Evolutionary conservation across 2,329 filamentous ascomycete genomes (phyloP), one percentile per base, ranked within the genome.

Genomic region (Rhynchosporium agropyri): DNA sequence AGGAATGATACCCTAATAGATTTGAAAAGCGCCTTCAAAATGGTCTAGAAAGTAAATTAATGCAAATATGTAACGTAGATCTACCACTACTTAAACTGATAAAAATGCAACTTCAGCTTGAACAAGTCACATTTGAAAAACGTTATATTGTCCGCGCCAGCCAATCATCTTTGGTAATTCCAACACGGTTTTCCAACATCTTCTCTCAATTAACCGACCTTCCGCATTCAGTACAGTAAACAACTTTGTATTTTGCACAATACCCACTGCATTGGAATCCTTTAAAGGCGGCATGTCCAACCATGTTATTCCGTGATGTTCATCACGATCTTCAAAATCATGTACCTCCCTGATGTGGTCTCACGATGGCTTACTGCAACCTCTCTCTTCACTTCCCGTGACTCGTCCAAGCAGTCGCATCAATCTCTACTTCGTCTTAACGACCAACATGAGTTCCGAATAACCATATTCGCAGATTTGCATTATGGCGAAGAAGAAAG

Each of bases 391-490:
- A n/a, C 50, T 9, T n/a, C 46, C n/a, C 46, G 46, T 12, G 28
- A 49, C 26, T 29, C 46, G 20, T 46, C 45, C 43, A 55, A 60
- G 45, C 29, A 48, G 33, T 36, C 58, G 10, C 28, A 40, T 26
- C 61, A 67, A 53, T 61, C 66, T 2, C 2, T 42, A 8, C 63
- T 69, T 20, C 63, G 63, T 33, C 60, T 69, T 1, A 60, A 65
- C 45, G 40, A 55, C 0, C 53, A 65, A 4, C 45, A 63, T 46
- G 55, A 64, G 42, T 71, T 72, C n/a, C 61, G 68, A 13, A 69
- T 72, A 20, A 59, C 84, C 1, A 80, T 91, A 12, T 89, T 92
- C 65, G 82, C 84, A 33, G 89, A 92, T 68, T 75, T 91, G 7
- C 89, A 92, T 72, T 89, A 89, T 71, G 89, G 88, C 9, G 89